Base-by-base conservation (phyloP, 1,284 basidiomycete species). In the Trichosporon asahii region DNA sequence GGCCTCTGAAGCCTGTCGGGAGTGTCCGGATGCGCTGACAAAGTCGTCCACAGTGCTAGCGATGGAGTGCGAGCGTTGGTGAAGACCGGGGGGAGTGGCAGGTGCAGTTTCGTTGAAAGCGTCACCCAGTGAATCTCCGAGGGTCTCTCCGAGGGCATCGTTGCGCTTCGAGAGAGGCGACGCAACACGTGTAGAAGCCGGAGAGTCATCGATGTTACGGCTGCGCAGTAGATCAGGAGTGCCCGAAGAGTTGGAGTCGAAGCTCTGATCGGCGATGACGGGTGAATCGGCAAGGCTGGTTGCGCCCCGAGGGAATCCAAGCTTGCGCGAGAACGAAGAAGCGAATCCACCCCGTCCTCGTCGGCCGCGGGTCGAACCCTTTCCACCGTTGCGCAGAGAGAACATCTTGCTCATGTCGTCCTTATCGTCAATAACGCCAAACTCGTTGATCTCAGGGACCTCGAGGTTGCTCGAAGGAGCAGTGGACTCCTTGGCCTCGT, bases 201-300 rank as follows among this genome's bases (percentile, higher is more conserved):
- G 72, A 2, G 75, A 75, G 33, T 78, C 76, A 23, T 73, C 49
- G 12, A 71, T 27, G 21, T 66, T 71, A 29, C 79, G 70, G 25
- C 70, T 74, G 2, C 79, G 79, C 14, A 82, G 77, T 6, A 82
- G 75, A 61, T 82, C 81, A 18, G 81, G 81, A 0, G 81, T 82
- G 37, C 75, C 80, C n/a, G 79, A 79, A 23, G 74, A 76, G 29
- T 40, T 71, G 7, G 81, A 80, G 67, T 74, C 74, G 75, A 81
- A 81, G 68, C 78, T 80, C 66, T 72, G 75, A 71, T 82, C 81
- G 0, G 76, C 75, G 1, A 67, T 35, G 12, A 61, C 66, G 11
- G 46, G 60, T 0, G 73, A 70, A 27, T 66, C 66, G 65, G 67
- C 72, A 46, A 79, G 68, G 27, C 72, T 73, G 18, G 77, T 76